Base-by-base conservation (phyloP, 2,329 filamentous ascomycete genomes). In the Lizonia empirigonia region DNA sequence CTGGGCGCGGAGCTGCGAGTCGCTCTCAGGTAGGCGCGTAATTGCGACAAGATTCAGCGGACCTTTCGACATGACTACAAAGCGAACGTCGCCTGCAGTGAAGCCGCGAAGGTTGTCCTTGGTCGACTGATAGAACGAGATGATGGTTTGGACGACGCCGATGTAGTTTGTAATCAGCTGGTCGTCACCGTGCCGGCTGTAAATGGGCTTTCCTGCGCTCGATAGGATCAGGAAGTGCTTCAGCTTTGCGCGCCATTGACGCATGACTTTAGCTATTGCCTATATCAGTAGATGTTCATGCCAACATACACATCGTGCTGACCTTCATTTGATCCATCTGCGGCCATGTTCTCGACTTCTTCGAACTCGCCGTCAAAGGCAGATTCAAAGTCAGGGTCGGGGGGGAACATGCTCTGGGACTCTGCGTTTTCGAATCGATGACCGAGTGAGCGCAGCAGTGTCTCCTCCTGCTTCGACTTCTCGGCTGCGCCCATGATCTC, bases 171-270 rank as follows among this genome's bases (percentile, higher is more conserved):
- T 96, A 69, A 97, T 91, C 34, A 97, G 78, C 46, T 88, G 86
- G 59, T 96, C 82, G 62, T 97, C 91, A 32, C 95, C 94, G 70
- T 99, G 93, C 39, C 95, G 85, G 67, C 91, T 97, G 80, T 93
- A 99, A 39, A 99, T 95, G 9, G 94, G 95, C 72, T 99, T 99
- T 16, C 94, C 94, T 8, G 95, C 93, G 12, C 91, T 93, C 2
- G 94, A 97, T 1, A 99, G 79, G 64, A 99, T 96, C 75, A 99
- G 85, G 73, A 96, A 99, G 74, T 99, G 94, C 74, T 99, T 99
- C 56, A 92, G 81, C 76, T 97, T 97, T 29, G 88, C 85, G 70
- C 91, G 94, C 92, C 92, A 99, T 57, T 86, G 80, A 13, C 78
- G 76, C 32, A 96, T 78, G 20, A 90, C 62, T 18, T 69, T 59